Percentiles rank a stretch among this genome's conserved stretches.
These are phyloP conservation scores for Aethionema arabicum DNA, from an alignment of 345 rosid species.

Conservation along the genomic window DNA sequence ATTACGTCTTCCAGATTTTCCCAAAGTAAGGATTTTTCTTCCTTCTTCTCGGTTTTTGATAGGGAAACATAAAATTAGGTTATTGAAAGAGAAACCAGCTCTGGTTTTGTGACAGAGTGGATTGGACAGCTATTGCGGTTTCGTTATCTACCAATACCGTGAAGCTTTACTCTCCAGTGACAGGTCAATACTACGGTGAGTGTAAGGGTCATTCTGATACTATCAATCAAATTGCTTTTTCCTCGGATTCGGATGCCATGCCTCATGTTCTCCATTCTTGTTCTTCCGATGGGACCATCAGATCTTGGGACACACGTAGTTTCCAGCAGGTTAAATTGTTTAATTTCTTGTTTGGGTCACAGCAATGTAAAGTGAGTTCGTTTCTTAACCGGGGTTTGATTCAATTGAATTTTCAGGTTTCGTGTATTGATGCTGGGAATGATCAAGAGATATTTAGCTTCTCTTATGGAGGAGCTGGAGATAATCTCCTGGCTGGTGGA, in stretches of 20 bases:
- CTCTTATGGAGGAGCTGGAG: conserved; percentile 72
- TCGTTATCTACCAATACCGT: conserved; percentile 79
- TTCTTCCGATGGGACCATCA: conserved; percentile 84
- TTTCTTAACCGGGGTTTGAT: not conserved
- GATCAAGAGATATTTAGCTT: conserved; percentile 74
- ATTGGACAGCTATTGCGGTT: conserved; percentile 88
- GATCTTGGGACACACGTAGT: conserved; percentile 87
- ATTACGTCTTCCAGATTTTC: conserved; percentile 83
- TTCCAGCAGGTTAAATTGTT: conserved; percentile 56
- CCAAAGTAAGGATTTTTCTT: conserved; percentile 50
- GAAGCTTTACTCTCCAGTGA: conserved; percentile 79
- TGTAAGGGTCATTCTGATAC: conserved; percentile 72
- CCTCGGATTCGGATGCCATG: conserved; percentile 49
- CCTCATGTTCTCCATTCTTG: conserved; percentile 80
- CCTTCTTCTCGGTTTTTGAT: not conserved
- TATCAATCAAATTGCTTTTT: conserved; percentile 67
- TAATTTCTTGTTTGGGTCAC: not conserved
- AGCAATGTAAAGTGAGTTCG: not conserved
- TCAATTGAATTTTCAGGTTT: conserved; percentile 46
- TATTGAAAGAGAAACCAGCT: conserved; percentile 9
- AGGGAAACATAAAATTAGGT: not conserved
- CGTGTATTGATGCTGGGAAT: conserved; percentile 49
- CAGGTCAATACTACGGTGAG: conserved; percentile 84
- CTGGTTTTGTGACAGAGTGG: conserved; percentile 45
- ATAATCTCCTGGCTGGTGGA: conserved; percentile 79